Percentiles rank a stretch among this genome's conserved stretches.
These are phyloP conservation scores for Salvia rosmarinus DNA, from an alignment of 257 asterid genomes.

Conservation along the genomic window DNA sequence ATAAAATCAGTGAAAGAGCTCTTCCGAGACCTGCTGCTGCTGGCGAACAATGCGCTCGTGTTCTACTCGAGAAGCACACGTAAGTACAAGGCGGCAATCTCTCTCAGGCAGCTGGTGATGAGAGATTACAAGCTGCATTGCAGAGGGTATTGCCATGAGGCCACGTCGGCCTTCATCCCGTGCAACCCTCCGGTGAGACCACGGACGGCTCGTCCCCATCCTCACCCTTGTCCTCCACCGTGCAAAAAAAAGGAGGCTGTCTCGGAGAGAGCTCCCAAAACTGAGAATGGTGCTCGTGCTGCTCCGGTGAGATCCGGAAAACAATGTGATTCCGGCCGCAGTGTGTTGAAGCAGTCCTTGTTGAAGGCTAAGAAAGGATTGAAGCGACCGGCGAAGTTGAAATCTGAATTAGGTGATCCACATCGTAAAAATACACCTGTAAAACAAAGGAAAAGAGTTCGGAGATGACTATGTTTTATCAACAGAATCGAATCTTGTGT, in stretches of 20 bases:
- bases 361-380: conserved; percentile 48
- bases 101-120: conserved; percentile 61
- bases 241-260: conserved; percentile 31
- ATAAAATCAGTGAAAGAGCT: conserved; percentile 65
- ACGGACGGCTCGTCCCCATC: conserved; percentile 73
- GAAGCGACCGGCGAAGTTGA: conserved; percentile 47
- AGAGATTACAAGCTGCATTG: conserved; percentile 57
- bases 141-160: conserved; percentile 44
- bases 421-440: conserved; percentile 38
- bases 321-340: conserved; percentile 34
- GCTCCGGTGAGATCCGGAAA: conserved; percentile 29
- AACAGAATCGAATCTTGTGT: background rate
- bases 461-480: conserved; percentile 39
- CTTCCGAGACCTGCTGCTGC: conserved; percentile 78
- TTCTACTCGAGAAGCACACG: conserved; percentile 84
- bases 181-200: conserved; percentile 83
- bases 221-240: conserved; percentile 55
- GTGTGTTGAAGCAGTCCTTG: conserved; percentile 34
- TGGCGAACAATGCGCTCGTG: conserved; percentile 78
- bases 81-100: conserved; percentile 74
- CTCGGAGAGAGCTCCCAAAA: conserved; percentile 33
- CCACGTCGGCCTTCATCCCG: conserved; percentile 52
- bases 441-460: conserved; percentile 50
- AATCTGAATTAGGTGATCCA: conserved; percentile 36
- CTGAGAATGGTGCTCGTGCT: conserved; percentile 24